Conservation (phyloP, 441 rosid species). For the Pelargonium cotyledonis region DNA sequence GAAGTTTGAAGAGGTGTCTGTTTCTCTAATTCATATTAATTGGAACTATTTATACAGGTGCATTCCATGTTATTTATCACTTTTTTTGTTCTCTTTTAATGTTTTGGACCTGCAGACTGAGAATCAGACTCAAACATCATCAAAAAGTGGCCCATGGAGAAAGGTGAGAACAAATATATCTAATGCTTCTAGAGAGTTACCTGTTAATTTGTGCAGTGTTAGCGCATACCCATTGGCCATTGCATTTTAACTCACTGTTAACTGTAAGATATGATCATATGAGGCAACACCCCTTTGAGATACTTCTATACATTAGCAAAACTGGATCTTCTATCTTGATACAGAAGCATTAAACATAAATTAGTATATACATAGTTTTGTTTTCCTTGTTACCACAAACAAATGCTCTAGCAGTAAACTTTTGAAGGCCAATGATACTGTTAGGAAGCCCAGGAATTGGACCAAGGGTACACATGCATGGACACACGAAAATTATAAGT, state of each 20-base stretch:
- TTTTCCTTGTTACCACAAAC: background rate
- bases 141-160: conserved; percentile 58
- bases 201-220: background rate
- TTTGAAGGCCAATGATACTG: too few relatives aligned
- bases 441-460: too few relatives aligned
- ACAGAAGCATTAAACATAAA: background rate
- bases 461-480: too few relatives aligned
- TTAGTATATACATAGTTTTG: background rate
- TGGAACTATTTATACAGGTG: too few relatives aligned
- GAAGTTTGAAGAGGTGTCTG: conserved; percentile 55
- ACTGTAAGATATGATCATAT: background rate
- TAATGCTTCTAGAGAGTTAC: conserved; percentile 4
- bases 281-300: background rate
- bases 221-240: conserved; percentile 1
- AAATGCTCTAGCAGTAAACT: background rate
- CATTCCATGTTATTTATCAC: background rate
- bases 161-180: conserved; percentile 30
- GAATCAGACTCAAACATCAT: conserved; percentile 29
- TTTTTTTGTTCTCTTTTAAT: background rate
- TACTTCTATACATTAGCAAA: conserved; percentile 2
- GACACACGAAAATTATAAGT: too few relatives aligned
- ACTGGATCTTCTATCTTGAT: background rate
- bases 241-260: background rate
- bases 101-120: conserved; percentile 38
- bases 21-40: background rate